phyloP scores from a whole-genome alignment of 2,329 filamentous ascomycete species.

The Cladophialophora exuberans region DNA sequence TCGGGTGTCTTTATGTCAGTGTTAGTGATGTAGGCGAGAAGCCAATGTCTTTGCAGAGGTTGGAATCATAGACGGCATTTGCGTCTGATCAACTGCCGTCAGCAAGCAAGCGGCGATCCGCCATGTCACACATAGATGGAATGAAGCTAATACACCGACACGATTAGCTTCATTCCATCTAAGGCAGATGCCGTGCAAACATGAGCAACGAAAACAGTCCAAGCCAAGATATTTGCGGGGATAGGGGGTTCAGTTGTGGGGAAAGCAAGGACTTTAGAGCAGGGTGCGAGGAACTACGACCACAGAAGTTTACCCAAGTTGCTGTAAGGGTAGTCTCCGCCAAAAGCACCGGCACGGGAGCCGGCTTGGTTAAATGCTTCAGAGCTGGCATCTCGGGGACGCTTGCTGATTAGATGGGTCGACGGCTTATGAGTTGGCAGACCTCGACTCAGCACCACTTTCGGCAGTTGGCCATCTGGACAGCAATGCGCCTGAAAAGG shows the following conservation, averaged over 20 bases:
- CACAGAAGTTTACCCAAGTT: background rate
- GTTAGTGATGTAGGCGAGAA: background rate
- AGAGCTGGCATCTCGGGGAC: background rate
- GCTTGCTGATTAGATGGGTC: background rate
- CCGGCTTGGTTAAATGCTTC: background rate
- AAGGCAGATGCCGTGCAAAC: background rate
- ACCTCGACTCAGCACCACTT: background rate
- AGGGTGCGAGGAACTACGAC: background rate
- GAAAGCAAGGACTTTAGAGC: background rate
- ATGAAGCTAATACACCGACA: no score
- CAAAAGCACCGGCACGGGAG: background rate
- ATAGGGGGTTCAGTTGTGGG: conserved; percentile 11
- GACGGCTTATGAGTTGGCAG: background rate
- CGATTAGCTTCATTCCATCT: background rate
- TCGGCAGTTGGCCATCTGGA: conserved; percentile 1
- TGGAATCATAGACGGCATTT: conserved; percentile 12
- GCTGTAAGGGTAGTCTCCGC: background rate
- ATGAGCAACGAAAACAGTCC: background rate
- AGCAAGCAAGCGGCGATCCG: conserved; percentile 14
- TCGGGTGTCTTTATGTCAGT: background rate
- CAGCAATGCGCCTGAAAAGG: background rate
- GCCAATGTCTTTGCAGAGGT: background rate
- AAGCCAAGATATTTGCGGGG: conserved; percentile 7
- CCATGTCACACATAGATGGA: conserved; percentile 12
- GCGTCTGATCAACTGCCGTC: conserved; percentile 19